Evolutionary conservation across 2,329 filamentous ascomycete species (phyloP).

Genomic region (Karstenula rhodostoma): DNA sequence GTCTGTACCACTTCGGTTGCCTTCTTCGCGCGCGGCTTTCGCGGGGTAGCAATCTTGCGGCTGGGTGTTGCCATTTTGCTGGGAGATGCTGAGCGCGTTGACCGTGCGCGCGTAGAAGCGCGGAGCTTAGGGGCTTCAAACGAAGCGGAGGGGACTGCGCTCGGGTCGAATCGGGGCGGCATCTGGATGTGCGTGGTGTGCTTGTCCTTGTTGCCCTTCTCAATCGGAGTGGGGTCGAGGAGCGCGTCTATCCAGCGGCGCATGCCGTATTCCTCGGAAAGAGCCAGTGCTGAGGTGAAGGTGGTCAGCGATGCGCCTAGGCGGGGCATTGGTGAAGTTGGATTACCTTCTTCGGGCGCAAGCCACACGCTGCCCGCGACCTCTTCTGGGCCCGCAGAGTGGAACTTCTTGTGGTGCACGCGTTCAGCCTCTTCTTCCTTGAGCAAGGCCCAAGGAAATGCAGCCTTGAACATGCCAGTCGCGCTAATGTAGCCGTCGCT

Average conservation of each 20-base stretch:
- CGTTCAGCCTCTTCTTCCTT: conserved; percentile 79
- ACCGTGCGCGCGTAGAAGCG: conserved; percentile 57
- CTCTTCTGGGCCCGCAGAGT: conserved; percentile 86
- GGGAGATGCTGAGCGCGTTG: conserved; percentile 67
- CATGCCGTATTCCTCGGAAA: conserved; percentile 89
- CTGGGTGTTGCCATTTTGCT: conserved; percentile 58
- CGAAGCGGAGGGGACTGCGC: conserved; percentile 45
- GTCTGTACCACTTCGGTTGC: conserved; percentile 36
- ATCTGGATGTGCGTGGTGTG: conserved; percentile 75
- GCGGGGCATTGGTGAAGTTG: background rate
- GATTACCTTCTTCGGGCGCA: conserved; percentile 73
- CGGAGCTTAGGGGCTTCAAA: conserved; percentile 43
- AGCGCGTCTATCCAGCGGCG: conserved; percentile 89
- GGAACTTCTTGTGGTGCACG: conserved; percentile 82
- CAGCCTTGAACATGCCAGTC: conserved; percentile 92
- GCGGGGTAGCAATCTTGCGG: conserved; percentile 61
- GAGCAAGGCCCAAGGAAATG: conserved; percentile 78
- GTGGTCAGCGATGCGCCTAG: conserved; percentile 28
- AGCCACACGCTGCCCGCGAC: conserved; percentile 98
- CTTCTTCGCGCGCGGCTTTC: conserved; percentile 59
- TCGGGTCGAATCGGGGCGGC: conserved; percentile 79
- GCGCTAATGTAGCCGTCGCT: conserved; percentile 84
- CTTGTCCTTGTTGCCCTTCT: conserved; percentile 69
- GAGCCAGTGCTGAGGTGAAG: conserved; percentile 70
- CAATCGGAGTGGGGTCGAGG: conserved; percentile 85